Conservation (phyloP, 1,284 basidiomycete genomes). For the Apiotrichum domesticum region DNA sequence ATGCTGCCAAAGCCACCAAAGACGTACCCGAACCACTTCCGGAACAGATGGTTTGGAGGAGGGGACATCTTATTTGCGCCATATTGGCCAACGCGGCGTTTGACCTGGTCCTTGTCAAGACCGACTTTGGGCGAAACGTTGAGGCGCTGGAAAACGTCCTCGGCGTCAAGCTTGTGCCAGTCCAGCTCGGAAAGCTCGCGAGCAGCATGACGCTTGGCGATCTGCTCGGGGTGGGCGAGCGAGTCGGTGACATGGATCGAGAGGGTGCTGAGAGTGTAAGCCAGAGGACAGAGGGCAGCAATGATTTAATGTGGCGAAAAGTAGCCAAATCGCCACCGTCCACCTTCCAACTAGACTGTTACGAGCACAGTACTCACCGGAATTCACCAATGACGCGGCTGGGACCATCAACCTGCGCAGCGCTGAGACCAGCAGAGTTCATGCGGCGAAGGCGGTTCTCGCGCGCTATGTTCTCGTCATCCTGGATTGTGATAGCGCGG, state of each 20-base stretch:
- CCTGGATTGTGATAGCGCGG: conserved; percentile 23
- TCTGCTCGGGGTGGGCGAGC: conserved; percentile 13
- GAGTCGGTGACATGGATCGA: conserved; percentile 43
- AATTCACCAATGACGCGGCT: conserved; percentile 37
- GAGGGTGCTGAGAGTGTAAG: conserved; percentile 28
- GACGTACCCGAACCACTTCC: conserved; percentile 49
- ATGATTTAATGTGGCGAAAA: too few relatives aligned
- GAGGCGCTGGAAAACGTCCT: conserved; percentile 53
- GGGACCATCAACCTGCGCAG: conserved; percentile 22
- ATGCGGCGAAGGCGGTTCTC: conserved; percentile 25
- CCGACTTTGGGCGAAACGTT: conserved; percentile 51
- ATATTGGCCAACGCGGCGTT: conserved; percentile 48
- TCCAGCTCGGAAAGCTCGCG: conserved; percentile 48
- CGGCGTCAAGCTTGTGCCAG: conserved; percentile 53
- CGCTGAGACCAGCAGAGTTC: conserved; percentile 20
- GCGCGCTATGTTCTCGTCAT: conserved; percentile 5
- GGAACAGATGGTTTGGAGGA: conserved; percentile 40
- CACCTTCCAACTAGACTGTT: background rate
- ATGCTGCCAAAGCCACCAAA: conserved; percentile 57
- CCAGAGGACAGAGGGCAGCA: background rate
- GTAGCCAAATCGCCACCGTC: background rate
- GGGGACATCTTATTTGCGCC: conserved; percentile 48
- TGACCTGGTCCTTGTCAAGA: conserved; percentile 53
- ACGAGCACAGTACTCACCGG: conserved; percentile 20
- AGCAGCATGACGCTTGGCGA: conserved; percentile 19